Evolutionary conservation across 306 rosid species (phyloP), one percentile per base, ranked within the genome.

Genomic region (Geum urbanum): DNA sequence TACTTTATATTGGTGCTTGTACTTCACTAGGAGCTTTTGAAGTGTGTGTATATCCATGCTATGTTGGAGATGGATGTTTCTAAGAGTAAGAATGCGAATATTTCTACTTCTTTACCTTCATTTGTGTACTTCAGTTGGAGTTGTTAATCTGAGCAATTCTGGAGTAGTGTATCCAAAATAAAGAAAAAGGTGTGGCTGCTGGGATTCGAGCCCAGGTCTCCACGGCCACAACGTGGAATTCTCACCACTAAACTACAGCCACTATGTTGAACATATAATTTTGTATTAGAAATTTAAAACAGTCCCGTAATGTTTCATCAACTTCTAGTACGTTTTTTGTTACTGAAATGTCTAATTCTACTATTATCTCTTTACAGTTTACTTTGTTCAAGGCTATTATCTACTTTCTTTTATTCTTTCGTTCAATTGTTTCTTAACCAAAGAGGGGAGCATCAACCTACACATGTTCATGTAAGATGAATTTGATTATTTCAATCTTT

Each of bases 141-240:
- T 6, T 59, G 63, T 59, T 35, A 32, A 2, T 32, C 37, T 32
- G 37, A 32, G 37, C 37, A 32, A 32, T 35, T 16, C 46, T 37
- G 65, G 3, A 60, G 11, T 7, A 35, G 64, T 27, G 1, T 13
- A 12, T 32, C 37, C 5, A 9, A 49, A 71, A 11, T 0, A 0
- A 0, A 18, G 1, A 2, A 1, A 5, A 0, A 7, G 0, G 0
- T 76, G 78, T 76, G 81, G 84, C 81, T 80, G 81, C 81, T 76
- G 76, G 84, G 81, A 80, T 72, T 80, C 81, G 73, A 80, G 80
- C 84, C 80, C 78, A 67, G 78, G 78, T 80, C 84, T 80, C 81
- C 81, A 80, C 70, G 78, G 78, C 81, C 84, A 72, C 81, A 80
- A 76, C 76, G 78, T 76, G 73, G 84, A 80, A 80, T 76, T 76